Evolutionary conservation across 1,284 basidiomycete genomes (phyloP).

Genomic region (Sporisorium exsertum): DNA sequence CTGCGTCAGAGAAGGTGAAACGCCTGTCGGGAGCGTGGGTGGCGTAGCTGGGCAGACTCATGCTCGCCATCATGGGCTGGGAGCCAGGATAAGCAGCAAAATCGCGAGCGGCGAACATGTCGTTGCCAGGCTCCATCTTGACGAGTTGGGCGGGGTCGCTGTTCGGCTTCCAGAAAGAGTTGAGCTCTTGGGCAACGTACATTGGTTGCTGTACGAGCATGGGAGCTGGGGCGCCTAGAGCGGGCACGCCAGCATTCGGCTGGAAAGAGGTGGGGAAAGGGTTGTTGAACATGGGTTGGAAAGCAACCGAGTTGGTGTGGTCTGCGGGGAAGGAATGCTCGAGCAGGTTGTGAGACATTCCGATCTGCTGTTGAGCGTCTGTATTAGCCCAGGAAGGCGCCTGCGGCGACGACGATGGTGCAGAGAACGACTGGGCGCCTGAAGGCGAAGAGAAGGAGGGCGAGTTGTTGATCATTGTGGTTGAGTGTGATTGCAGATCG

Average conservation of each 20-base stretch:
- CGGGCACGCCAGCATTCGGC: conserved; percentile 3
- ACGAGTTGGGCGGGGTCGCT: conserved; percentile 20
- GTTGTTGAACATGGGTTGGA: conserved; percentile 25
- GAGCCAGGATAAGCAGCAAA: conserved; percentile 19
- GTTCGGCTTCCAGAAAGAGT: conserved; percentile 29
- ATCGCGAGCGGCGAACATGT: conserved; percentile 27
- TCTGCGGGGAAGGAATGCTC: conserved; percentile 26
- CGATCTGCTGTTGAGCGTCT: conserved; percentile 16
- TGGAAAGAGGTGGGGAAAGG: conserved; percentile 18
- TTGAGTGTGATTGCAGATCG: background rate
- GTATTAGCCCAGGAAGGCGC: conserved; percentile 16
- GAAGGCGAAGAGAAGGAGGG: conserved; percentile 25
- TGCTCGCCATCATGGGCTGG: conserved; percentile 36
- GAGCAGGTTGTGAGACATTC: conserved; percentile 15
- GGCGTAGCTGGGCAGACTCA: conserved; percentile 41
- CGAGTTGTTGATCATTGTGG: conserved; percentile 33
- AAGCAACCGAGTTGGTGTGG: conserved; percentile 13
- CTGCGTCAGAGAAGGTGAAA: conserved; percentile 38
- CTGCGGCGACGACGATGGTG: conserved; percentile 30
- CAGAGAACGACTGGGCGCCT: conserved; percentile 22
- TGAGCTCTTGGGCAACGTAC: conserved; percentile 28
- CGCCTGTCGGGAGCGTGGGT: conserved; percentile 28
- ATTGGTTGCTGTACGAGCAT: conserved; percentile 27
- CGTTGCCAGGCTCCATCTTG: conserved; percentile 34
- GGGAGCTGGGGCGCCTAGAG: conserved; percentile 2